Conservation (phyloP, 2,329 filamentous ascomycete genomes). For the Dendrostoma leiphaemia region DNA sequence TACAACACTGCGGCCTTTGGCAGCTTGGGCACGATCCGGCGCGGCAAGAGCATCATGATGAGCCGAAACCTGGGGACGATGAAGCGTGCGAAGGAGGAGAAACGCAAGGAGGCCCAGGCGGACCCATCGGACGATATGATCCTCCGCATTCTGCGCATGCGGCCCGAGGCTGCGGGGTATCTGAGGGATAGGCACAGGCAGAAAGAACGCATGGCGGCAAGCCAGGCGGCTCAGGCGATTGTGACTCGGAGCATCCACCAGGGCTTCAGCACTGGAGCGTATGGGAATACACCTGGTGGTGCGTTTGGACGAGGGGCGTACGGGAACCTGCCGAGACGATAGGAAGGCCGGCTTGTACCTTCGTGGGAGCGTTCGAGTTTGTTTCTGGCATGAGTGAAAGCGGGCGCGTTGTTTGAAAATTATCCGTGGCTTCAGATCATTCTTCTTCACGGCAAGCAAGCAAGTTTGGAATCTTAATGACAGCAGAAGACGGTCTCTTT, state of each 20-base stretch:
- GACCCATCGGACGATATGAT: constrained; percentile 99
- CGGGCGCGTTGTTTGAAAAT: not conserved
- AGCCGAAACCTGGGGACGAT: constrained; percentile 93
- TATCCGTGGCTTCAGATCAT: not conserved
- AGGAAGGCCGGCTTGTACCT: constrained; percentile 20
- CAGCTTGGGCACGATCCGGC: constrained; percentile 66
- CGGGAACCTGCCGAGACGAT: constrained; percentile 45
- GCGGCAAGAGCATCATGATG: constrained; percentile 84
- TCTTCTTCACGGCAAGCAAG: not conserved
- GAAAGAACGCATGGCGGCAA: constrained; percentile 87
- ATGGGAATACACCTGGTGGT: constrained; percentile 37
- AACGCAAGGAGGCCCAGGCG: constrained; percentile 90
- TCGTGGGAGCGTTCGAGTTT: not conserved
- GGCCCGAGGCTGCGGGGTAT: constrained; percentile 84
- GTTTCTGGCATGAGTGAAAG: not conserved
- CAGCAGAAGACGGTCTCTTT: constrained; percentile 1
- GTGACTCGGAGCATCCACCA: constrained; percentile 81
- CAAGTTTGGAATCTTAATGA: constrained; percentile 2
- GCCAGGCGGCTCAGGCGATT: constrained; percentile 89
- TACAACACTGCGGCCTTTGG: constrained; percentile 54
- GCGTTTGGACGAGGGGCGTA: constrained; percentile 35
- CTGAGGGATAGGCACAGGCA: constrained; percentile 88
- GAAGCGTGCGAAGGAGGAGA: constrained; percentile 93
- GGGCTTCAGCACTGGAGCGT: constrained; percentile 47
- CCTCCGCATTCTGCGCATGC: constrained; percentile 88